A percentile compares a stretch with the other conserved stretches of the same genome.
phyloP scores from a whole-genome alignment of 2,329 filamentous ascomycete genomes.

The Botryosphaeria dothidea region DNA sequence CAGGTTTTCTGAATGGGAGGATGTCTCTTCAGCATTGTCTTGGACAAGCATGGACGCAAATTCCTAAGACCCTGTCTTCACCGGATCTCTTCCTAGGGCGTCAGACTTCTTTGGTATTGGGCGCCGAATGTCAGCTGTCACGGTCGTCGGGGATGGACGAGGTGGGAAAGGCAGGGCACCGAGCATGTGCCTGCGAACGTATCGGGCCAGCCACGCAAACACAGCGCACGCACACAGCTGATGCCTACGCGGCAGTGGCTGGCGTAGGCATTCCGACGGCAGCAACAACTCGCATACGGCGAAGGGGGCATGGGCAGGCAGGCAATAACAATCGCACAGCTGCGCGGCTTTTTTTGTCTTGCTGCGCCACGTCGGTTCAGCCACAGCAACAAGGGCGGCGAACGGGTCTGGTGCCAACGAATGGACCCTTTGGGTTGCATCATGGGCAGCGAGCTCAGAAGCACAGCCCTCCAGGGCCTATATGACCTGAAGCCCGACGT shows the following conservation, averaged over 20 bases:
- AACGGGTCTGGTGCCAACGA: background rate
- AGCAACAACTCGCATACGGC: background rate
- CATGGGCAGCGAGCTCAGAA: slow-evolving; percentile 15
- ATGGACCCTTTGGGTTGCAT: slow-evolving; percentile 17
- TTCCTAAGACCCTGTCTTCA: too few species aligned
- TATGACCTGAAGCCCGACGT: slow-evolving; percentile 15
- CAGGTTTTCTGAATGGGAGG: background rate
- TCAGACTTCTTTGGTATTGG: background rate
- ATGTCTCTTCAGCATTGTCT: background rate
- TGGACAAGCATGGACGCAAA: too few species aligned
- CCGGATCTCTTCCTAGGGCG: too few species aligned
- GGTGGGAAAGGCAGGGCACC: background rate
- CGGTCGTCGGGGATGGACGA: background rate
- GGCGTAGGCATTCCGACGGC: background rate
- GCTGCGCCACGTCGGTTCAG: slow-evolving; percentile 10
- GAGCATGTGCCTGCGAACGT: background rate
- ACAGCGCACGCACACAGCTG: background rate
- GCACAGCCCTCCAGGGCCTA: slow-evolving; percentile 13
- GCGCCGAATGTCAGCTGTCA: background rate
- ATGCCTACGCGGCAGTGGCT: slow-evolving; percentile 14
- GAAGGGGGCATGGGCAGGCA: background rate
- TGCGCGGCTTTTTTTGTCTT: background rate
- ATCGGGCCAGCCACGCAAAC: slow-evolving; percentile 3
- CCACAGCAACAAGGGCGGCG: background rate
- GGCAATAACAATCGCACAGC: background rate